phyloP scores from a whole-genome alignment of 345 rosid genomes.

The Angophora floribunda region DNA sequence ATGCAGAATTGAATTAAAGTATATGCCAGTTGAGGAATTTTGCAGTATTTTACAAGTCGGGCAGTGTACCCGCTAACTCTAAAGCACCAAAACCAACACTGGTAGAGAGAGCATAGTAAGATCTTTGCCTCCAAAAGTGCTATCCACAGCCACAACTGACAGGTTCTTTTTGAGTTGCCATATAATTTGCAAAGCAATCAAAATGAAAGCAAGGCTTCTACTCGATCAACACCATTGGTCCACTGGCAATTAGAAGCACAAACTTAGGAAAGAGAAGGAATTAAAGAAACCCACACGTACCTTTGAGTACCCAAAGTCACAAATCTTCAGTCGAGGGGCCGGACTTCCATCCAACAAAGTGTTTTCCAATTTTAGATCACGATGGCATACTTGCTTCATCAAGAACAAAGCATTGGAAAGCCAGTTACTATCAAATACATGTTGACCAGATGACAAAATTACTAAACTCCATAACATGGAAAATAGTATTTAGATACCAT shows the following conservation, averaged over 20 bases:
- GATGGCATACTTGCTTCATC: conserved; percentile 92
- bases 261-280: not conserved
- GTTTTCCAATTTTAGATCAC: conserved; percentile 87
- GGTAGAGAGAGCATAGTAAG: not conserved
- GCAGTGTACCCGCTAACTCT: not conserved
- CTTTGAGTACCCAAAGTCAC: conserved; percentile 99
- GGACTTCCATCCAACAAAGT: conserved; percentile 90
- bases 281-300: conserved; percentile 16
- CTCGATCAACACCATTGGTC: not conserved
- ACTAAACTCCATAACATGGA: not conserved
- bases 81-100: not conserved
- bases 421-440: not conserved
- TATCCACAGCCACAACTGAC: not conserved
- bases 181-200: not conserved
- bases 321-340: conserved; percentile 86
- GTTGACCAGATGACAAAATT: not conserved
- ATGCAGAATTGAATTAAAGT: not conserved
- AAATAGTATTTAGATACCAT: conserved; percentile 44
- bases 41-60: not conserved
- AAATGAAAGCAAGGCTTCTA: not conserved
- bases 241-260: not conserved
- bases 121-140: not conserved
- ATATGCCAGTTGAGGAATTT: not conserved
- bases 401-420: conserved; percentile 1
- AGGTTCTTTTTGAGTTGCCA: not conserved